Evolutionary conservation across 2,329 filamentous ascomycete genomes (phyloP), one percentile per base, ranked within the genome.

Genomic region (Penicillium decumbens): DNA sequence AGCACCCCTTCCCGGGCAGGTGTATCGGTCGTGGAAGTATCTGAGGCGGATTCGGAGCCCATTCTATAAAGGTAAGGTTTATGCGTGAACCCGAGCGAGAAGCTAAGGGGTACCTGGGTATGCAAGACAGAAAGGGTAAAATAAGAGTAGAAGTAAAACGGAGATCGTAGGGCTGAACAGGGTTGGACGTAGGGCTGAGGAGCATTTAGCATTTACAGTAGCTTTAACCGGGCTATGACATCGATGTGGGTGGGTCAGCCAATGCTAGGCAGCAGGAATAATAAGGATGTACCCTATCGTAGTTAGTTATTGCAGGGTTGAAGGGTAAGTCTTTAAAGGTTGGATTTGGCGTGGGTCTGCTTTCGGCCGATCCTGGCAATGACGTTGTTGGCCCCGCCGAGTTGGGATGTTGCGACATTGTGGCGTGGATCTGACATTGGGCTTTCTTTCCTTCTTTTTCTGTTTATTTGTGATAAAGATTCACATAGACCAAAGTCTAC

Each of bases 161-260:
- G 23, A 32, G 37, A 20, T 25, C 30, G 37, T 53, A 56, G 52
- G 58, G 57, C 57, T 59, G 56, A 56, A 37, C n/a, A 4, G 28
- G 9, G 2, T 9, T 50, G 46, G 50, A 55, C 44, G 49, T 55
- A 60, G 57, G 54, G 54, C 56, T 58, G 57, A 53, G 44, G 38
- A 38, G 32, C 12, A 25, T 8, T 20, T 30, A 15, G 29, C 23
- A 27, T 28, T 30, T 27, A 20, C n/a, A n/a, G n/a, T n/a, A n/a
- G 32, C 10, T 25, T 18, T 25, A 10, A 3, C 25, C 9, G 29
- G 42, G 41, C 5, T 51, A 55, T 57, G 47, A 50, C 54, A 54
- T 54, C 45, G 50, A 33, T 41, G 41, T 24, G 18, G 8, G 35
- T 3, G 28, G 20, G 10, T n/a, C 9, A 28, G 3, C 7, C 27